phyloP scores from a whole-genome alignment of 2,329 filamentous ascomycete species.

The Colletotrichum costaricense region DNA sequence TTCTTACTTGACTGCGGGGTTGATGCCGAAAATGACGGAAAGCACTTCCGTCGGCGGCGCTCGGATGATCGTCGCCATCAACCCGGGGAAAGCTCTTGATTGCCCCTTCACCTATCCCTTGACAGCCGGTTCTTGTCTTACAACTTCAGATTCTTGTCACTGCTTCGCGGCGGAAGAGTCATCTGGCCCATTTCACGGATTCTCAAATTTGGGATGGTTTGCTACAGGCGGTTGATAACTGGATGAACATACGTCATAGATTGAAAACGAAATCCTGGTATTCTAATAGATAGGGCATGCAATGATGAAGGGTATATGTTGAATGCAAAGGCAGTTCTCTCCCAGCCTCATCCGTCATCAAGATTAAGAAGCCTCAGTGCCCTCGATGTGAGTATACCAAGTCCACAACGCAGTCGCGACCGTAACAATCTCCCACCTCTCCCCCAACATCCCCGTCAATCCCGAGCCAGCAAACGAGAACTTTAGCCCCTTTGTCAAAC shows the following conservation, averaged over 20 bases:
- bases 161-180: no score
- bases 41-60: not conserved
- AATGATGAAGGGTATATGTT: not conserved
- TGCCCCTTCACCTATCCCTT: no score
- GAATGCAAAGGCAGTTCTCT: not conserved
- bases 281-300: no score
- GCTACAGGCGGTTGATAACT: no score
- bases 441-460: slow-evolving; percentile 49
- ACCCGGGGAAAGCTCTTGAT: no score
- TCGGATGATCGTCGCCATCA: not conserved
- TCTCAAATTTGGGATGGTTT: no score
- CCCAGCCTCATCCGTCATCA: not conserved
- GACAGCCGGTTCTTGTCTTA: no score
- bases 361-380: not conserved
- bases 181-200: no score
- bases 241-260: no score
- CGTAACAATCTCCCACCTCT: slow-evolving; percentile 55
- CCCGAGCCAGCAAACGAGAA: slow-evolving; percentile 55
- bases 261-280: no score
- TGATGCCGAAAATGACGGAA: not conserved
- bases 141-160: no score
- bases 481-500: slow-evolving; percentile 47
- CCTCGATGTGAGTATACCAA: not conserved
- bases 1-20: not conserved
- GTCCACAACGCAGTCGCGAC: slow-evolving; percentile 43